Conservation (phyloP, 1,139 yeast genomes). For the Sugiyamaella paludigena region DNA sequence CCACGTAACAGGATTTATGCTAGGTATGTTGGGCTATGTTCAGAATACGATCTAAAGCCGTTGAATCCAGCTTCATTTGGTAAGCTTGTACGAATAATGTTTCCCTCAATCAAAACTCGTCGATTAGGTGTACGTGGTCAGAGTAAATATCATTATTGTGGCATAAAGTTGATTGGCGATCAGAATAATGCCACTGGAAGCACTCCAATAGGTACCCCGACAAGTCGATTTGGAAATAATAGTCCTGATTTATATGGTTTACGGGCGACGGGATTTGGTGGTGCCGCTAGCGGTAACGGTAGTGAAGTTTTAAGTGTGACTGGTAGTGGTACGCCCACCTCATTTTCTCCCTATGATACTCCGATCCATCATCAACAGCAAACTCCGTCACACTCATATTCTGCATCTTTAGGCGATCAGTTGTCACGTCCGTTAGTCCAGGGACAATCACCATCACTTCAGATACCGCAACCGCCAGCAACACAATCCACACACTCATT, state of each 20-base stretch:
- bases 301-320: background rate
- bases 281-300: conserved; percentile 1
- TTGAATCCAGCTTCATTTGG: conserved; percentile 88
- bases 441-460: conserved; percentile 1
- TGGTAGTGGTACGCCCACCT: background rate
- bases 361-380: conserved; percentile 6
- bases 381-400: conserved; percentile 6
- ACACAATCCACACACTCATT: too few species aligned
- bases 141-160: conserved; percentile 89
- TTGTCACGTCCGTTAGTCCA: background rate
- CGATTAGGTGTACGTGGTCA: conserved; percentile 88
- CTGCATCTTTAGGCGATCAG: background rate
- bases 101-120: conserved; percentile 75
- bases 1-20: conserved; percentile 84
- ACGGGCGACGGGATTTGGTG: conserved; percentile 1
- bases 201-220: conserved; percentile 34
- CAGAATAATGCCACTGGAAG: conserved; percentile 29
- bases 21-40: conserved; percentile 71
- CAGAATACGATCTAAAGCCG: conserved; percentile 63
- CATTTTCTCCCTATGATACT: conserved; percentile 11
- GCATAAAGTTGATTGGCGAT: conserved; percentile 63
- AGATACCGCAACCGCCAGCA: background rate
- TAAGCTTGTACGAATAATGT: conserved; percentile 68
- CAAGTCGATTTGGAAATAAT: conserved; percentile 21
- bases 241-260: conserved; percentile 24